Evolutionary conservation across 805 yeast genomes (phyloP), one percentile per base, ranked within the genome.

Genomic region (Maudiozyma bulderi): DNA sequence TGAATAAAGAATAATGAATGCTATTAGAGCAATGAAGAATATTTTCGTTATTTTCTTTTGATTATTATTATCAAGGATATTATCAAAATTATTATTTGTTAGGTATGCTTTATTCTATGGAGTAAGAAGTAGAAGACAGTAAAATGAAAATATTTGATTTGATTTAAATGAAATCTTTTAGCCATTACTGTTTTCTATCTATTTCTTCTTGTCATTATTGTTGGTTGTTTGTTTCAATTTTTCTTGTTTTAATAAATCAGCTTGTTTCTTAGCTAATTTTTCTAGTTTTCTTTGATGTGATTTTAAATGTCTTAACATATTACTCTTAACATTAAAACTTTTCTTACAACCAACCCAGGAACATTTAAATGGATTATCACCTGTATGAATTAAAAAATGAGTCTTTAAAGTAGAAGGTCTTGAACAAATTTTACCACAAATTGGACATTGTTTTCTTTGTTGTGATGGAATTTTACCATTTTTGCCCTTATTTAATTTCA

Each of bases 341-440:
- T 82, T 80, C 0, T 77, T 79, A 65, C 96, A 88, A 29, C 75
- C 77, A 0, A 68, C 69, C 79, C 84, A 82, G 10, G 69, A 62
- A 62, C 88, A 82, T 48, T 67, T 67, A 60, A 77, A 82, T 7
- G 89, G 89, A 56, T 81, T 82, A 58, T 81, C 88, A n/a, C 89
- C 89, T 0, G 88, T 82, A 64, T 87, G 96, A 6, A 86, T 83
- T 55, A 86, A 77, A 54, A 76, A 71, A 65, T 88, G 96, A 3
- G 90, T 87, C 54, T 81, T 82, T 48, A 87, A 69, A 0, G 93
- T 86, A 7, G 89, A 82, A 7, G 95, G 90, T 58, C 95, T 76
- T 57, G 86, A 82, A 68, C 88, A 88, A 47, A 77, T 80, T 62
- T 87, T 86, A 44, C 78, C 74, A 62, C 96, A 87, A 14, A 81